Percentiles rank a stretch among this genome's conserved stretches.
Evolutionary conservation across 179 eudicot species (phyloP).

Genomic region (Patellifolia procumbens): DNA sequence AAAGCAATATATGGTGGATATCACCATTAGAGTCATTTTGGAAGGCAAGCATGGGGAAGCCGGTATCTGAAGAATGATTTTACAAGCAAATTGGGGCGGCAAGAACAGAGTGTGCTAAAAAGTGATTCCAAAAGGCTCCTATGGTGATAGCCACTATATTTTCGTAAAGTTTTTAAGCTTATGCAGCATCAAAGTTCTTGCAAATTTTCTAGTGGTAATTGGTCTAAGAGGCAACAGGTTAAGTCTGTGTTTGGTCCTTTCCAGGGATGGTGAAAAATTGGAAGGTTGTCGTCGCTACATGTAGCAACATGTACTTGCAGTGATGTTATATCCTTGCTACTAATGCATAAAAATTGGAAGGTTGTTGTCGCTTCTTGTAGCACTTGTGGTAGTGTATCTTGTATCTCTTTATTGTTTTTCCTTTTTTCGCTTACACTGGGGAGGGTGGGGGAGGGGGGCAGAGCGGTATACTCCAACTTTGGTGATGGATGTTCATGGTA

Average conservation of each 20-base stretch:
- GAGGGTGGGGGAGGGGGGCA: no score
- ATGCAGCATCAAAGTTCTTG: neutral
- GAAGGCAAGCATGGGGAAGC: conserved; percentile 1
- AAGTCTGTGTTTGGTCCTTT: neutral
- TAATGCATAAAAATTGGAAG: no score
- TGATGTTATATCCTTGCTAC: neutral
- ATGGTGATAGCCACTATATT: neutral
- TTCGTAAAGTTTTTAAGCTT: neutral
- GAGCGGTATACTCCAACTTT: no score
- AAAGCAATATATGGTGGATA: conserved; percentile 10
- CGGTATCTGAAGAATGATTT: neutral
- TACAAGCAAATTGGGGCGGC: neutral
- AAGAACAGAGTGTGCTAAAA: neutral
- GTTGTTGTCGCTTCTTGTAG: no score
- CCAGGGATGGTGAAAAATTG: conserved; percentile 18
- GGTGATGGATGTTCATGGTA: neutral
- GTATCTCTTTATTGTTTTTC: no score
- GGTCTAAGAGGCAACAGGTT: neutral
- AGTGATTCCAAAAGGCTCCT: neutral
- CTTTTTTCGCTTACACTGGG: no score
- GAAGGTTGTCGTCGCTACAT: neutral
- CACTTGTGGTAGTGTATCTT: no score
- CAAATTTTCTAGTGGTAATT: neutral
- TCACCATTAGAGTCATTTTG: conserved; percentile 7
- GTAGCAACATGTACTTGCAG: neutral